Evolutionary conservation across 2,329 filamentous ascomycete genomes (phyloP).

Genomic region (Aureobasidium melanogenum): DNA sequence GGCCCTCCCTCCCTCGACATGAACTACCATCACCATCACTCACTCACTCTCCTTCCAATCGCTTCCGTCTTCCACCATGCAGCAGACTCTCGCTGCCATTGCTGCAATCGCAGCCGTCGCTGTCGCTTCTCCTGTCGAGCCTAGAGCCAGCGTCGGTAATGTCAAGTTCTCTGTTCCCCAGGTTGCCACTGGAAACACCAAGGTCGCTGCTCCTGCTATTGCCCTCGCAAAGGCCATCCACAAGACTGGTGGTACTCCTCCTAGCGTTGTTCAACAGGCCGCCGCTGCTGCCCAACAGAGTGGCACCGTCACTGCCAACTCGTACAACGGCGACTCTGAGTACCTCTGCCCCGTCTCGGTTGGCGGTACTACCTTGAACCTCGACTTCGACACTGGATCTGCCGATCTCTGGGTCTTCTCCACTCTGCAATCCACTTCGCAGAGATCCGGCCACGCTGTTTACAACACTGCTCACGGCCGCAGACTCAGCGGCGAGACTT

Average conservation of each 20-base stretch:
- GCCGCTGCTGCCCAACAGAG: conserved; percentile 29
- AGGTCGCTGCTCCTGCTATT: conserved; percentile 23
- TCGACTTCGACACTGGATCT: conserved; percentile 67
- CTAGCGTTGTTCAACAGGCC: conserved; percentile 19
- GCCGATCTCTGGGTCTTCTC: conserved; percentile 57
- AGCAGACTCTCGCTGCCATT: conserved; percentile 20
- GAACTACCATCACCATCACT: background rate
- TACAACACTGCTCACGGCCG: conserved; percentile 46
- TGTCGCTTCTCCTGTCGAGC: conserved; percentile 22
- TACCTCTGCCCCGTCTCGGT: conserved; percentile 50
- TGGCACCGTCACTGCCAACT: conserved; percentile 33
- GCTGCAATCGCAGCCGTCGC: conserved; percentile 23
- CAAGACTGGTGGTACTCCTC: conserved; percentile 20
- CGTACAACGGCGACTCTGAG: conserved; percentile 16
- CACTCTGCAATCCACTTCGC: conserved; percentile 41
- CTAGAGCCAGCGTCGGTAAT: background rate
- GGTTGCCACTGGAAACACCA: conserved; percentile 31
- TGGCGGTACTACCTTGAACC: conserved; percentile 52
- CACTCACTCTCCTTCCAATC: background rate
- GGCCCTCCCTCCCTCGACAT: background rate
- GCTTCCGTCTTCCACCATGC: conserved; percentile 1
- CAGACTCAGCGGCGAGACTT: conserved; percentile 41
- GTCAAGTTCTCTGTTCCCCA: conserved; percentile 23
- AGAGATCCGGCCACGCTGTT: conserved; percentile 46
- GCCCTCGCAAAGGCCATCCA: conserved; percentile 20